Percentiles rank a stretch among this genome's conserved stretches.
phyloP scores from a whole-genome alignment of 352 stramenopile genomes.

The Plasmopara muralis region DNA sequence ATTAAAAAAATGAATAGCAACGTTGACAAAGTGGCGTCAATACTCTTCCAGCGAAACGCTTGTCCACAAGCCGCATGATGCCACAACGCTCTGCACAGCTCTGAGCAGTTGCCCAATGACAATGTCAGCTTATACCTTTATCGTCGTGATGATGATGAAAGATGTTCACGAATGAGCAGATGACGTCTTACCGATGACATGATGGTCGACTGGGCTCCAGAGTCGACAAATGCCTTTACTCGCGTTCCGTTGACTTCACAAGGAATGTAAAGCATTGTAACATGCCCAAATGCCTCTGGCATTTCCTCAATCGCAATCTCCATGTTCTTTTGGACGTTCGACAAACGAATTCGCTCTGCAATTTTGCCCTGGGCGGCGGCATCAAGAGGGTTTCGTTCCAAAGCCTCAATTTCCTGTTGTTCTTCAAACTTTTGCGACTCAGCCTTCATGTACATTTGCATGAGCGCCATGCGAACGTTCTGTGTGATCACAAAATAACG shows the following conservation, averaged over 20 bases:
- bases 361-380: slow-evolving; percentile 71
- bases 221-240: slow-evolving; percentile 90
- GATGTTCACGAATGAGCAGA: background rate
- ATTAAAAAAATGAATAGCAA: slow-evolving; percentile 16
- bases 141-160: background rate
- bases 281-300: slow-evolving; percentile 76
- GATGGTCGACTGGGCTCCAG: slow-evolving; percentile 87
- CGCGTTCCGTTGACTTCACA: slow-evolving; percentile 75
- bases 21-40: background rate
- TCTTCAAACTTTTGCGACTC: slow-evolving; percentile 75
- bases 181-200: slow-evolving; percentile 74
- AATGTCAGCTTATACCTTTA: background rate
- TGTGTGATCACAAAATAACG: slow-evolving; percentile 9
- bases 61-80: slow-evolving; percentile 87
- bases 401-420: slow-evolving; percentile 55
- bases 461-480: slow-evolving; percentile 75
- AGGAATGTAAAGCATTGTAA: slow-evolving; percentile 87
- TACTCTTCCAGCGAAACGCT: slow-evolving; percentile 83
- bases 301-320: slow-evolving; percentile 87
- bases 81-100: slow-evolving; percentile 86
- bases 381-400: slow-evolving; percentile 77
- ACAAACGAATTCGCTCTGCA: slow-evolving; percentile 75
- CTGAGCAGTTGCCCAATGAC: slow-evolving; percentile 14
- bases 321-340: slow-evolving; percentile 87
- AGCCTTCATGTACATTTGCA: slow-evolving; percentile 82